These are phyloP conservation scores for Hyphodiscus sp. DNA, from an alignment of 2,329 filamentous ascomycete species.

Conservation along the genomic window DNA sequence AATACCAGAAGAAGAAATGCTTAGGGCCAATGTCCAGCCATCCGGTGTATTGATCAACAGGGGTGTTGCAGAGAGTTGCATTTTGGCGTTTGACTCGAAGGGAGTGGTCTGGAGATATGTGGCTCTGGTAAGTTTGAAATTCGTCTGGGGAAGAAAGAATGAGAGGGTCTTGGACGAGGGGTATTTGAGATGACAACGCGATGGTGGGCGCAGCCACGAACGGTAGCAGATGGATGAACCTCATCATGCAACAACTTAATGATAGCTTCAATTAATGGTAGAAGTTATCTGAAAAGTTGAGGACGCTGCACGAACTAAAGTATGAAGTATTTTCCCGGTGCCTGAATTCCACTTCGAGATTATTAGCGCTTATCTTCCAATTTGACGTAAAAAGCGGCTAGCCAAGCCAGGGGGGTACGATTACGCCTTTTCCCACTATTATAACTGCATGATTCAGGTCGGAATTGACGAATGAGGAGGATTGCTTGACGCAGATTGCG, in stretches of 20 bases:
- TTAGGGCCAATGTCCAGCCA: constrained; percentile 27
- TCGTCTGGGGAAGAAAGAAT: not conserved
- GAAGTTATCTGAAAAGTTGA: no score
- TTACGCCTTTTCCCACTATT: no score
- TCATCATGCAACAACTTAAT: not conserved
- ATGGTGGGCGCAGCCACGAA: not conserved
- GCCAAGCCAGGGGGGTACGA: no score
- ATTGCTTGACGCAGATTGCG: no score
- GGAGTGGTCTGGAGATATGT: constrained; percentile 16
- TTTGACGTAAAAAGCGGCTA: no score
- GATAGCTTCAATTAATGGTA: no score
- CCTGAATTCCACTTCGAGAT: no score
- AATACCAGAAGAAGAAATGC: constrained; percentile 41
- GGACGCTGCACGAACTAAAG: no score
- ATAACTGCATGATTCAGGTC: no score
- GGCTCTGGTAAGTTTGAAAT: constrained; percentile 15
- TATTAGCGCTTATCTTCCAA: no score
- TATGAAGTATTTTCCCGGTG: no score
- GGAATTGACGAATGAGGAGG: no score
- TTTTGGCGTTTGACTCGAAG: constrained; percentile 21
- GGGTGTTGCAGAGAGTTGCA: constrained; percentile 18
- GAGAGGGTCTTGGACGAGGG: constrained; percentile 2
- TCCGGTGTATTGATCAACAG: constrained; percentile 23
- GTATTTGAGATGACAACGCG: constrained; percentile 4
- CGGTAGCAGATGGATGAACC: not conserved